Evolutionary conservation across 2,329 filamentous ascomycete genomes (phyloP), one percentile per base, ranked within the genome.

Genomic region (Arthrinium puccinioides): DNA sequence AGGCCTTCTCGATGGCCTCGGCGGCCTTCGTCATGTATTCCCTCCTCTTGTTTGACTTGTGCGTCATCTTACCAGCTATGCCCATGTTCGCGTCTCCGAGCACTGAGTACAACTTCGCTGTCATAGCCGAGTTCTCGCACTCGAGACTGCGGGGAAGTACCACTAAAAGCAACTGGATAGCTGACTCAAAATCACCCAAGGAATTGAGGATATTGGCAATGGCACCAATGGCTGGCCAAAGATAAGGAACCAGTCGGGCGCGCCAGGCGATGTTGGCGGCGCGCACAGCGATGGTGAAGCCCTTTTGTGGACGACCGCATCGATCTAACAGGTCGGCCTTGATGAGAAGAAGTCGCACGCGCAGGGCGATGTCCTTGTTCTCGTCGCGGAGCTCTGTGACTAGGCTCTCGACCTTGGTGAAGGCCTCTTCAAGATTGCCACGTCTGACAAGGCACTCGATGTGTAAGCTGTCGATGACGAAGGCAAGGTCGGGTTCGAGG

Each of bases 1-100:
- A 78, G 0, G 82, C 76, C 43, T 66, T 72, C 38, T 83, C 76
- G 32, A 85, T 68, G 21, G 79, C 76, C 25, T 70, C 69, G 37
- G 77, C 53, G 0, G 79, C 81, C 37, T 69, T 67, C 7, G 69
- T 72, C 50, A 85, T 57, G 46, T 72, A 69, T 51, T 81, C 76
- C 25, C 67, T 69, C 37, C 70, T 63, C 47, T 66, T 66, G 7
- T 59, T 59, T 5, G 67, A 66, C 51, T 57, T 60, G 6, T 58
- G 47, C 10, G 58, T 51, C 46, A 56, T 60, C 48, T 65, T 53
- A 24, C 86, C 82, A 0, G 86, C 87, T 43, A 85, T 62, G 0
- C 88, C 88, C 67, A 94, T 84, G 48, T 82, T 76, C 0, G 85
- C 82, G 54, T 95, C 87, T 0, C 77, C 84, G 4, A 94, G 71